phyloP scores from a whole-genome alignment of 169 alveolate species.

The Plasmodium coatneyi region DNA sequence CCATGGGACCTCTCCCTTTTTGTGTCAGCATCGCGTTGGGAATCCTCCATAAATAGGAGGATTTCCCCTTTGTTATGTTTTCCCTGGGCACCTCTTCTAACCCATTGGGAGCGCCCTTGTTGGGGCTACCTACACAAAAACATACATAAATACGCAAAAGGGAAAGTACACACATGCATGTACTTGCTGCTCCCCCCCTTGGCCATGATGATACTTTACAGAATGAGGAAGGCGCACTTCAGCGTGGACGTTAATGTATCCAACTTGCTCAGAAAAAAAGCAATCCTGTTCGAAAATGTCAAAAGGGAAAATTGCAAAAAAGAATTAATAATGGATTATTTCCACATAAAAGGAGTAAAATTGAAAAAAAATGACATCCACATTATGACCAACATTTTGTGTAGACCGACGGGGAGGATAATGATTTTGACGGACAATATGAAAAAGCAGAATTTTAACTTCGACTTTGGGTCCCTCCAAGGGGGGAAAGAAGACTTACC shows the following conservation, averaged over 20 bases:
- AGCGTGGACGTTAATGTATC: constrained; percentile 51
- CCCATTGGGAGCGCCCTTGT: neutral
- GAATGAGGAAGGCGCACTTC: constrained; percentile 15
- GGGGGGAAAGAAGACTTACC: neutral
- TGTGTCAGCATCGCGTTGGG: neutral
- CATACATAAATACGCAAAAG: neutral
- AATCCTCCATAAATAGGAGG: neutral
- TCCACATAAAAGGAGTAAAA: constrained; percentile 76
- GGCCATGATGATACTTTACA: neutral
- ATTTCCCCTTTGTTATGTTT: neutral
- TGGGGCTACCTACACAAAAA: neutral
- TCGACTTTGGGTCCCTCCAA: constrained; percentile 62
- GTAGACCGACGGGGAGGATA: constrained; percentile 81
- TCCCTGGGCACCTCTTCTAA: neutral
- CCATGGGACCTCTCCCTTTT: neutral
- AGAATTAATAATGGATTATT: constrained; percentile 47
- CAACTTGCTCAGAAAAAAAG: constrained; percentile 57
- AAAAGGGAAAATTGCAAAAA: constrained; percentile 65
- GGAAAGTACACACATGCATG: neutral
- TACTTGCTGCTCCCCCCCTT: neutral
- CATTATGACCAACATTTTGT: constrained; percentile 82
- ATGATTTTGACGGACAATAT: constrained; percentile 78
- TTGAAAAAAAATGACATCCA: constrained; percentile 80
- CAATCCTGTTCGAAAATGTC: constrained; percentile 66
- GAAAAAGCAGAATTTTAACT: constrained; percentile 79